These are phyloP conservation scores for Colletotrichum caudatum DNA, from an alignment of 2,329 filamentous ascomycete genomes.

Conservation along the genomic window DNA sequence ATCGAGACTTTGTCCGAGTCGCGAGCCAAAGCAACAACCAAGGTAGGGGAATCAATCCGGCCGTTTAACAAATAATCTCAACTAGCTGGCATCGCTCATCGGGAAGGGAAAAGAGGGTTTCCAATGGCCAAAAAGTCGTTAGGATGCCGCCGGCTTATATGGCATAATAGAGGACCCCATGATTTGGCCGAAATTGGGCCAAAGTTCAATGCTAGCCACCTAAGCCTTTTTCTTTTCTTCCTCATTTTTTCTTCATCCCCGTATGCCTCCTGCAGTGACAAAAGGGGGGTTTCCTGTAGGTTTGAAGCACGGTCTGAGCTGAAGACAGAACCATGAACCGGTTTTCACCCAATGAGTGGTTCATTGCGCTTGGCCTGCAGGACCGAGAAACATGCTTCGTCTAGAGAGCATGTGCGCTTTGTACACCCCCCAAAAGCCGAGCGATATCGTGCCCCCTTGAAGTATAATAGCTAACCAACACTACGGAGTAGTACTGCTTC, in stretches of 20 bases:
- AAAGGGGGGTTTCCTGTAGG: slow-evolving; percentile 29
- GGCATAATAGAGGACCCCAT: slow-evolving; percentile 8
- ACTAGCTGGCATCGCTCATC: not conserved
- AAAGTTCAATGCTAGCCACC: slow-evolving; percentile 23
- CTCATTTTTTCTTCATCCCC: rapidly evolving
- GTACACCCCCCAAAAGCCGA: slow-evolving; percentile 16
- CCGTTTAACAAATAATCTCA: slow-evolving; percentile 30
- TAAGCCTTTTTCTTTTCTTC: not conserved
- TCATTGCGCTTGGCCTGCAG: slow-evolving; percentile 37
- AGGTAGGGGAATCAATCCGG: slow-evolving; percentile 22
- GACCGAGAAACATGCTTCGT: slow-evolving; percentile 39
- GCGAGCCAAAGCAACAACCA: not conserved
- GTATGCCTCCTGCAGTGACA: slow-evolving; percentile 1
- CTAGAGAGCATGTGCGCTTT: slow-evolving; percentile 36
- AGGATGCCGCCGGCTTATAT: slow-evolving; percentile 39
- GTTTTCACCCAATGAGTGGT: slow-evolving; percentile 13
- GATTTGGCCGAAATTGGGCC: slow-evolving; percentile 7
- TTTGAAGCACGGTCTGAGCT: slow-evolving; percentile 37
- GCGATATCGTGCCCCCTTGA: slow-evolving; percentile 41
- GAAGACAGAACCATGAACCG: slow-evolving; percentile 2
- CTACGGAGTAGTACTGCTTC: too few relatives aligned
- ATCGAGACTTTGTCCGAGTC: not conserved
- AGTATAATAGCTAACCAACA: slow-evolving; percentile 19
- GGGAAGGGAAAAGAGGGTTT: not conserved
- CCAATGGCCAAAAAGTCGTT: slow-evolving; percentile 3